phyloP scores from a whole-genome alignment of 2,329 filamentous ascomycete species.

The Aspergillaceae sp. region DNA sequence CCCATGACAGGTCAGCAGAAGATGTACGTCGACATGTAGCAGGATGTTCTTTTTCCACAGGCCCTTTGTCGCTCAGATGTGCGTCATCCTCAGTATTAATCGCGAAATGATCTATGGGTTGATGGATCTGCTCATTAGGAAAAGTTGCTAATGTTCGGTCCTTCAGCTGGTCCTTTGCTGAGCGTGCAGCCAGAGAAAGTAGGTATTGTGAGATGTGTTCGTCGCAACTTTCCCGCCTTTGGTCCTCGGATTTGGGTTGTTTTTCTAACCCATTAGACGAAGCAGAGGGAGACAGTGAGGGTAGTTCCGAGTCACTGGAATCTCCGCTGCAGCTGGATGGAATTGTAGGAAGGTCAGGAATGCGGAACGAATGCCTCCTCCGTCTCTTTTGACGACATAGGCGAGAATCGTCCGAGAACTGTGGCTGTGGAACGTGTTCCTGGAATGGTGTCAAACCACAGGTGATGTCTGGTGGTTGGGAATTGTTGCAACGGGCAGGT shows the following conservation, averaged over 20 bases:
- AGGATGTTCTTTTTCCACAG: constrained; percentile 14
- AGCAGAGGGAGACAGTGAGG: constrained; percentile 35
- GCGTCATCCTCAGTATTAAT: constrained; percentile 33
- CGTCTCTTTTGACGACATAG: constrained; percentile 26
- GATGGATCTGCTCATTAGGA: constrained; percentile 40
- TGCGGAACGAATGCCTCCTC: constrained; percentile 49
- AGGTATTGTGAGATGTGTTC: constrained; percentile 68
- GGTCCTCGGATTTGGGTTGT: constrained; percentile 13
- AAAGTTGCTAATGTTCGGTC: constrained; percentile 49
- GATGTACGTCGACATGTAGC: constrained; percentile 35
- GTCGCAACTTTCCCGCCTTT: constrained; percentile 54
- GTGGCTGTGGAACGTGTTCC: constrained; percentile 40
- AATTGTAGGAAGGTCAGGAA: constrained; percentile 55
- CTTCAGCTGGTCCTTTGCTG: constrained; percentile 70
- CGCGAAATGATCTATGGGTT: constrained; percentile 41
- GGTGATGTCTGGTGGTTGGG: constrained; percentile 2
- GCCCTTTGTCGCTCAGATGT: constrained; percentile 23
- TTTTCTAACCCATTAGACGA: constrained; percentile 29
- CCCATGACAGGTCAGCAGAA: constrained; percentile 52
- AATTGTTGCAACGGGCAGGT: constrained; percentile 32
- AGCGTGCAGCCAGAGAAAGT: constrained; percentile 67
- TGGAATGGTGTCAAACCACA: constrained; percentile 40
- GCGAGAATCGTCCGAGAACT: constrained; percentile 38
- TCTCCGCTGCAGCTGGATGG: constrained; percentile 52
- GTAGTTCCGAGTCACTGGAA: constrained; percentile 31